Base-by-base conservation (phyloP, 176 grass and related monocot species). In the Secale cereale region DNA sequence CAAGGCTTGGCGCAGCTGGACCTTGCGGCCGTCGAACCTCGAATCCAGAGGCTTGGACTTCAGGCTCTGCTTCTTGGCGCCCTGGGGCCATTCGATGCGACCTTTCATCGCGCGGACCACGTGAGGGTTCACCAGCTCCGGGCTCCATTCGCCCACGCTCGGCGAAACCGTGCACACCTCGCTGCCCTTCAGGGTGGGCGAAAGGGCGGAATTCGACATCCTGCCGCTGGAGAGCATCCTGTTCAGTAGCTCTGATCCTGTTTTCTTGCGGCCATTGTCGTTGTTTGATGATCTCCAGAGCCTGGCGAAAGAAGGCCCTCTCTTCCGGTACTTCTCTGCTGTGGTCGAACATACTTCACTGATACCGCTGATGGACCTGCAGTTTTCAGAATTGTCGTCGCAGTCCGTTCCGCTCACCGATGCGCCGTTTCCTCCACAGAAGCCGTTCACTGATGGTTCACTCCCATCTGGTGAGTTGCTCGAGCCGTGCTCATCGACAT, bases 211-310 rank as follows among this genome's bases (percentile, higher is more conserved):
- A 52, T 87, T 83, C 35, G 84, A 87, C 36, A 86, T 83, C 37
- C 88, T 91, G 66, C 83, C 59, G 14, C 85, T 92, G 5, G 91
- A 86, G 71, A 95, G 46, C 83, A 83, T 87, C 12, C 65, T 37
- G 1, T 87, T 84, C 17, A 41, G 61, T 16, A 87, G 25, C 30
- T 88, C 64, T 6, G 77, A 62, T 33, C 77, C 63, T 72, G 43
- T 73, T 56, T 86, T 96, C 82, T 78, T 96, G 37, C 27, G 32
- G 19, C 82, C 59, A 3, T 89, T 65, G 16, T 52, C 48, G 8
- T 70, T 78, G 4, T 84, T 98, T 78, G 91, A 94, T 13, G 97
- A 89, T 68, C 93, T 96, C 93, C 93, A 95, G 1, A 92, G 87
- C 59, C 86, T 81, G 56, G 40, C 56, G 2, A 85, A 87, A 35